These are phyloP conservation scores for Phaeosphaeriaceae sp. DNA, from an alignment of 2,329 filamentous ascomycete species.

Conservation along the genomic window DNA sequence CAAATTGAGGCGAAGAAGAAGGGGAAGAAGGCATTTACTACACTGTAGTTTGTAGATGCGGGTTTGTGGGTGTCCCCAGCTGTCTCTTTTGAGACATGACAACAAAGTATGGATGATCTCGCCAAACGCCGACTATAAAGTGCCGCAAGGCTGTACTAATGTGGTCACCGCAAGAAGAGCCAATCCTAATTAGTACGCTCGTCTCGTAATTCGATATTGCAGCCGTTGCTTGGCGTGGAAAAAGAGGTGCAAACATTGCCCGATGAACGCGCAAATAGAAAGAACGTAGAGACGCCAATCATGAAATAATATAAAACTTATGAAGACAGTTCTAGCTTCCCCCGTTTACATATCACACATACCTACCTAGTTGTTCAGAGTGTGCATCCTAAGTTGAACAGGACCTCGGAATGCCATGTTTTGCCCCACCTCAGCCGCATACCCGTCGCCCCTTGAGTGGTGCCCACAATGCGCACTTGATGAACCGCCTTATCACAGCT, in stretches of 20 bases:
- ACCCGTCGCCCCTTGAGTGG: not conserved
- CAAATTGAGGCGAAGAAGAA: constrained; percentile 42
- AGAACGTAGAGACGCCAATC: too few relatives aligned
- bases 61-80: not conserved
- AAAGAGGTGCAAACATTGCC: too few relatives aligned
- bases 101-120: too few relatives aligned
- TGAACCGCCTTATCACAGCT: not conserved
- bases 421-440: not conserved
- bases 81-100: not conserved
- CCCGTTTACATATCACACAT: too few relatives aligned
- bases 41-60: too few relatives aligned
- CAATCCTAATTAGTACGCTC: not conserved
- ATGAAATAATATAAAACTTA: too few relatives aligned
- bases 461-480: constrained; percentile 1
- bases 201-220: too few relatives aligned
- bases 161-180: not conserved
- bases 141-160: not conserved
- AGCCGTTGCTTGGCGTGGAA: too few relatives aligned
- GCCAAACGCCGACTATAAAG: not conserved
- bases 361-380: too few relatives aligned
- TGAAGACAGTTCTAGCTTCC: too few relatives aligned
- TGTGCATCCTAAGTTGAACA: too few relatives aligned
- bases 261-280: too few relatives aligned
- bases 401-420: not conserved
- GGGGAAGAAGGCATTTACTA: constrained; percentile 25